Evolutionary conservation across 805 yeast species (phyloP), one percentile per base, ranked within the genome.

Genomic region (Clavispora phyllophila): DNA sequence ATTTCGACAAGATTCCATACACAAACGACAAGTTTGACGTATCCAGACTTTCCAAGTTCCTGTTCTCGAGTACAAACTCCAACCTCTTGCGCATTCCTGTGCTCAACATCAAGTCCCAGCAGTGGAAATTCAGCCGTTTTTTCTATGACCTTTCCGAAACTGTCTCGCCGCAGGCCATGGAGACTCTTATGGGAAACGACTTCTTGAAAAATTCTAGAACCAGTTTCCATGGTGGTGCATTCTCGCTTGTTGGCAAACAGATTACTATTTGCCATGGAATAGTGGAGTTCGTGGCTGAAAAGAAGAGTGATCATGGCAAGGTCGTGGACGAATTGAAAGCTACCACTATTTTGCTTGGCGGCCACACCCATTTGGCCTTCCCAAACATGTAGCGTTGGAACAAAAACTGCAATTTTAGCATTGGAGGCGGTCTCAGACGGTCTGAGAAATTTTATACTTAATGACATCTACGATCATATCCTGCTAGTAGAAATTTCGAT

Each of bases 221-320:
- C 15, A 49, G 57, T 32, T 53, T 57, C 41, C 52, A 54, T 37
- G 73, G 63, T 3, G 70, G 69, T 2, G 52, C 61, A 1, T 46
- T 65, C 19, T 54, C 66, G 18, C 45, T 70, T 17, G 60, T 55
- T 28, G 72, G 66, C 3, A 68, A 61, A 42, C 61, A 55, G 13
- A 53, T 70, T 14, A 66, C 66, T 6, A 46, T 68, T 15, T 61
- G 63, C 45, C 73, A 70, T 33, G 75, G 75, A 1, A 45, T 67
- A 14, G 51, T 55, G 12, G 48, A 53, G 12, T 56, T 64, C 12
- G 61, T 60, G 2, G 67, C 74, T 1, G 66, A 64, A 35, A 60
- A 61, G 32, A 41, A 42, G 31, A 57, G 55, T 14, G 62, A 66
- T 37, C 54, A 52, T 32, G 58, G 54, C 18, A 43, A 44, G 9